phyloP scores from a whole-genome alignment of 495 filamentous ascomycete species.

The Daldinia caldariorum region DNA sequence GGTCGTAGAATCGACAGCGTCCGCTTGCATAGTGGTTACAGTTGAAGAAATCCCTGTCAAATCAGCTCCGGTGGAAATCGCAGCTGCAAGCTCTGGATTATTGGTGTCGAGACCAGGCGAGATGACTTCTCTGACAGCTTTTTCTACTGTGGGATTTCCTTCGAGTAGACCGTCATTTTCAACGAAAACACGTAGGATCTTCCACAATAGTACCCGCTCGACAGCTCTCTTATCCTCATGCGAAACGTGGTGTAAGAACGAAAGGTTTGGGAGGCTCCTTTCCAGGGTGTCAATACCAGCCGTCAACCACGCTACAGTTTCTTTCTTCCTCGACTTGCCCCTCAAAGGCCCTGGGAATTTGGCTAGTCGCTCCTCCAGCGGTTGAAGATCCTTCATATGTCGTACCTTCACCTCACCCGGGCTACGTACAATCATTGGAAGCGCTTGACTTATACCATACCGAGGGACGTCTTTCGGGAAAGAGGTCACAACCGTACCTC shows the following conservation, averaged over 20 bases:
- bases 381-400: conserved; percentile 73
- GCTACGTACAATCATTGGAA: conserved; percentile 82
- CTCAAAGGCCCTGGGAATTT: conserved; percentile 92
- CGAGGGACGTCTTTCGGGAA: conserved; percentile 91
- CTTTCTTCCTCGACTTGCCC: conserved; percentile 94
- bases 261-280: conserved; percentile 62
- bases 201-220: conserved; percentile 89
- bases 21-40: conserved; percentile 54
- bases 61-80: conserved; percentile 39
- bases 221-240: conserved; percentile 72
- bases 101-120: conserved; percentile 63
- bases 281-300: conserved; percentile 77
- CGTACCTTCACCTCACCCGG: conserved; percentile 85
- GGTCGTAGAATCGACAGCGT: conserved; percentile 71
- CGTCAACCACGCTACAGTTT: conserved; percentile 82
- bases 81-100: conserved; percentile 46
- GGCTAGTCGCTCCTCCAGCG: conserved; percentile 72
- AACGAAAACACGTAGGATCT: conserved; percentile 78
- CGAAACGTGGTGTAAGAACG: conserved; percentile 55
- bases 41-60: conserved; percentile 40
- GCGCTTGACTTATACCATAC: conserved; percentile 75
- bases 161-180: conserved; percentile 88
- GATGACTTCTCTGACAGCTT: conserved; percentile 76
- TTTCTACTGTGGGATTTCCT: conserved; percentile 74
- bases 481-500: conserved; percentile 80